Base-by-base conservation (phyloP, 2,329 filamentous ascomycete genomes). In the Verruconis gallopava region DNA sequence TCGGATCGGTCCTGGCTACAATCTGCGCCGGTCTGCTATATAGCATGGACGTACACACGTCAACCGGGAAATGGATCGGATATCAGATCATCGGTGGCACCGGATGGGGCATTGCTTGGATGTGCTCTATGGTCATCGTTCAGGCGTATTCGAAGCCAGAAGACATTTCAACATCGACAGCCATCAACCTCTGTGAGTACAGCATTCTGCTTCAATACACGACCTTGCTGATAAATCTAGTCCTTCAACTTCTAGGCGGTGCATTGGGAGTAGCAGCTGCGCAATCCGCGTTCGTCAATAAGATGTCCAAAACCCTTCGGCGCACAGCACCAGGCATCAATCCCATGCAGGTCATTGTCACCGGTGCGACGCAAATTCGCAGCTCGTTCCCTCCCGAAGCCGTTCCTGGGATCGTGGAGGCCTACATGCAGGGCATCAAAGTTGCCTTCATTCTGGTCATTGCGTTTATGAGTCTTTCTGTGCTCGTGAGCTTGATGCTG, bases 21-120 rank as follows among this genome's bases (percentile, higher is more conserved):
- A 50, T 66, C 17, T 55, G 52, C 13, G 52, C 52, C 15, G 68
- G 66, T 4, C 53, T 71, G 4, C 45, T 69, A 11, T 64, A 56
- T 40, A 65, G 61, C 0, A 54, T 67, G 2, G 51, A 58, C 17
- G 50, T 60, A 1, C 47, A 50, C 28, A 63, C 65, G 3, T 47
- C 58, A 0, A 52, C 55, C 0, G 53, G 47, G 3, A 53, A 58
- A 21, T 71, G 66, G 67, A 62, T 69, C 14, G 68, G 67, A 9
- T 71, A 63, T 50, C 65, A 71, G 40, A 54, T 65, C 3, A 45
- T 72, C 2, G 43, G 58, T 3, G 69, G 66, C 17, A 51, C 61
- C 2, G 64, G 66, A 1, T 51, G 63, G 12, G 68, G 67, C 4
- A 47, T 62, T 4, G 51, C 50, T 20, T 52, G 64, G n/a, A 62